Conservation (phyloP, 129 eudicot genomes). For the Artemisia annua region DNA sequence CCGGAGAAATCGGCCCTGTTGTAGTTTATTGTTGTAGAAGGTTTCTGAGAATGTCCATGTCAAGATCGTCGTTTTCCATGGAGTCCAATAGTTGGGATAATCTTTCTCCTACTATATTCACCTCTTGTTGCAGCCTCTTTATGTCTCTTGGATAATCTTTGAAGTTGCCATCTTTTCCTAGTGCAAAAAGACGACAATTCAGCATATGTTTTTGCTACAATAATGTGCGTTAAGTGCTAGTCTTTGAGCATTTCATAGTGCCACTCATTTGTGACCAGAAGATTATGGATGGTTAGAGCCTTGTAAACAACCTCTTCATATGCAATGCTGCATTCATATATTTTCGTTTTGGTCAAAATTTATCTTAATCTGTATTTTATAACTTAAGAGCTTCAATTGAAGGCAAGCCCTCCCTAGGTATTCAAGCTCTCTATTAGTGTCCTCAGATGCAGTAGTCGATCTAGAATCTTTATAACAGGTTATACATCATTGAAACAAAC, state of each 20-base stretch:
- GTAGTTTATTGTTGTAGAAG: conserved; percentile 37
- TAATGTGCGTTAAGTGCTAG: not conserved
- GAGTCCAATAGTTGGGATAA: conserved; percentile 41
- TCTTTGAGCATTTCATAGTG: not conserved
- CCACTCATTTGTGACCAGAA: not conserved
- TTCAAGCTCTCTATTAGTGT: conserved; percentile 1
- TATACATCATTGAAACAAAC: not conserved
- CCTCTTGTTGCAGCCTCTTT: conserved; percentile 55
- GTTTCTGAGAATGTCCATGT: conserved; percentile 39
- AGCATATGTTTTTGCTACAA: not conserved
- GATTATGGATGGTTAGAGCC: not conserved
- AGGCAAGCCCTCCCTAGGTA: not conserved
- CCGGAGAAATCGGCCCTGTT: not conserved
- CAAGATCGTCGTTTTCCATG: conserved; percentile 35
- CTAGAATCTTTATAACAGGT: not conserved
- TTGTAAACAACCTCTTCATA: not conserved
- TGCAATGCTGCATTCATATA: too few species aligned
- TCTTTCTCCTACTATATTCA: conserved; percentile 36
- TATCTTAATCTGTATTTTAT: too few species aligned
- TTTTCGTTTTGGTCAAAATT: too few species aligned
- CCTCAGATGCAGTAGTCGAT: not conserved
- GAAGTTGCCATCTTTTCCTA: conserved; percentile 33
- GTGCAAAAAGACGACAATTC: conserved; percentile 10
- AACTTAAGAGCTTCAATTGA: not conserved
- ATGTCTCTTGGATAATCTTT: conserved; percentile 49